A percentile compares a stretch with the other conserved stretches of the same genome.
These are phyloP conservation scores for Citropsis articulata DNA, from an alignment of 345 rosid genomes.

Conservation along the genomic window DNA sequence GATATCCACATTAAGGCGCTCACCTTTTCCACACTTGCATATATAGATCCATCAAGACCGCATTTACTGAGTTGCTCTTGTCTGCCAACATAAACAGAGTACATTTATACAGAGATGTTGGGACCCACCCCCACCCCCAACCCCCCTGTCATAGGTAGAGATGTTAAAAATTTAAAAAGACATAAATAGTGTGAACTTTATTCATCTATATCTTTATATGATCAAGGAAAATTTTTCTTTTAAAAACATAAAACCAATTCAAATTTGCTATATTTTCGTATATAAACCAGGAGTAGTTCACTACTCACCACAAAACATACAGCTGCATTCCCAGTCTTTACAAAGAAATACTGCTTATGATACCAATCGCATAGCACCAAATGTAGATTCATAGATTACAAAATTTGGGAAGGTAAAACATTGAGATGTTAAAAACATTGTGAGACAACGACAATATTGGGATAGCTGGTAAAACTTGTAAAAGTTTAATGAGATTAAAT, in stretches of 20 bases:
- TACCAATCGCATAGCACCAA: not conserved
- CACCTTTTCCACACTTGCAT: constrained; percentile 47
- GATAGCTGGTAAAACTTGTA: not conserved
- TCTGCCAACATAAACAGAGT: constrained; percentile 28
- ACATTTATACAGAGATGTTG: not conserved
- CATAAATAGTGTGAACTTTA: not conserved
- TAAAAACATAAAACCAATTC: not conserved
- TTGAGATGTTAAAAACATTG: not conserved
- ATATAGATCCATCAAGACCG: constrained; percentile 55
- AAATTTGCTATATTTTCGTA: not conserved
- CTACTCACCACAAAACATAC: not conserved
- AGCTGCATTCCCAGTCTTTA: not conserved
- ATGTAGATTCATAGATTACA: not conserved
- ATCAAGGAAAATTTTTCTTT: not conserved
- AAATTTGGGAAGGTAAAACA: not conserved
- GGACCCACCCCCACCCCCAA: no score
- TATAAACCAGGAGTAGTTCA: not conserved
- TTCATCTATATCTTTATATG: not conserved
- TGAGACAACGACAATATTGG: not conserved
- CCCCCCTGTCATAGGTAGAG: not conserved
- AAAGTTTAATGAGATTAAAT: not conserved
- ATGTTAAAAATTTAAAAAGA: not conserved
- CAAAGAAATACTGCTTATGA: not conserved
- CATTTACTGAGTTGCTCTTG: constrained; percentile 51
- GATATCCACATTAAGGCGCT: constrained; percentile 1